Conservation (phyloP, 768 basidiomycete species). For the Pulveroboletus ravenelii region DNA sequence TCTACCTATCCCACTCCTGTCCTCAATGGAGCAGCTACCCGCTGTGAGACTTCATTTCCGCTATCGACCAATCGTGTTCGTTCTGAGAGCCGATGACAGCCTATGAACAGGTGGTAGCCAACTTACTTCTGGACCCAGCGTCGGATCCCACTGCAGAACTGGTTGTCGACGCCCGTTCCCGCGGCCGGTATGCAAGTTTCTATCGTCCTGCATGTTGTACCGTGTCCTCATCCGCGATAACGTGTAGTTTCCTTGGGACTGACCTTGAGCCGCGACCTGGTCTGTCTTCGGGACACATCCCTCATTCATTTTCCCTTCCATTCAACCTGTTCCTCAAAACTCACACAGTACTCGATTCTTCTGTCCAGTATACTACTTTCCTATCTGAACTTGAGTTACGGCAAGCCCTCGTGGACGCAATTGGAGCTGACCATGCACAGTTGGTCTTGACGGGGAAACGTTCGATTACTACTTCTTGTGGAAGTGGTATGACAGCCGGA, state of each 20-base stretch:
- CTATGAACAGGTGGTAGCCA: constrained; percentile 77
- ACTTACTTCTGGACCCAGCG: constrained; percentile 49
- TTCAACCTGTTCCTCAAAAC: constrained; percentile 68
- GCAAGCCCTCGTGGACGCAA: constrained; percentile 51
- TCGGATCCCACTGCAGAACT: constrained; percentile 50
- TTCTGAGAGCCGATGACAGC: constrained; percentile 38
- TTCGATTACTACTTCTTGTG: constrained; percentile 73
- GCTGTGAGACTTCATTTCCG: constrained; percentile 34
- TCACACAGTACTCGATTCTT: constrained; percentile 30
- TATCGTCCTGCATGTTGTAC: background rate
- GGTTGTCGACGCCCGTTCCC: constrained; percentile 83
- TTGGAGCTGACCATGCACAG: constrained; percentile 56
- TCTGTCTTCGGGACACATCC: constrained; percentile 89
- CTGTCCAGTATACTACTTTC: constrained; percentile 54
- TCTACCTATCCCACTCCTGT: constrained; percentile 49
- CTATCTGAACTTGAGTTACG: constrained; percentile 54
- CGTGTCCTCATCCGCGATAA: constrained; percentile 7
- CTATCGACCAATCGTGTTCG: constrained; percentile 29
- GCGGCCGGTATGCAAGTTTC: constrained; percentile 56
- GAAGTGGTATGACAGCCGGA: constrained; percentile 98
- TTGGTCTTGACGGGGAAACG: constrained; percentile 56
- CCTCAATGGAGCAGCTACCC: constrained; percentile 46
- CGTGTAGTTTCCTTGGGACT: constrained; percentile 65
- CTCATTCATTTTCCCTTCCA: constrained; percentile 77
- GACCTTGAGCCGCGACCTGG: constrained; percentile 88